Evolutionary conservation across 805 yeast species (phyloP).

Genomic region (Jamesozyma jinghongensis): DNA sequence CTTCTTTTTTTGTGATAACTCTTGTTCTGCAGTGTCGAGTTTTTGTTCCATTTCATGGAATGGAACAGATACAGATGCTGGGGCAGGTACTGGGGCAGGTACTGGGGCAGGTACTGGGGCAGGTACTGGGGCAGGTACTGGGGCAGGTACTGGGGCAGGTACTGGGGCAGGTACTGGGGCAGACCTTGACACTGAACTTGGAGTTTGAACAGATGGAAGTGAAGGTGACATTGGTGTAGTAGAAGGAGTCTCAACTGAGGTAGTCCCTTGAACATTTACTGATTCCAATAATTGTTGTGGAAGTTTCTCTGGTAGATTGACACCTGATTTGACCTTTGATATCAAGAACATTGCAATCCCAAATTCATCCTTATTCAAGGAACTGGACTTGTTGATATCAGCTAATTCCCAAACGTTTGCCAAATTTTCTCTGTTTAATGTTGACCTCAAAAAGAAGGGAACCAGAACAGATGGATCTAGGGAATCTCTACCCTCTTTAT

Average conservation of each 20-base stretch:
- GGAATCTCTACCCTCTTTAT: conserved; percentile 46
- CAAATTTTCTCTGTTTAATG: conserved; percentile 69
- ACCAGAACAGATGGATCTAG: conserved; percentile 78
- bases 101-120: no score
- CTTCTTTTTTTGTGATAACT: conserved; percentile 69
- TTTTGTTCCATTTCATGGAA: conserved; percentile 46
- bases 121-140: no score
- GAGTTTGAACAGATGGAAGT: background rate
- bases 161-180: no score
- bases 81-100: background rate
- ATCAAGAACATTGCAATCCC: conserved; percentile 89
- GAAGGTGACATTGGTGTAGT: background rate
- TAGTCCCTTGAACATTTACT: background rate
- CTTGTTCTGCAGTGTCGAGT: conserved; percentile 57
- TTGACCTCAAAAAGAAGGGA: conserved; percentile 77
- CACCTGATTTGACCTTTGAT: conserved; percentile 70
- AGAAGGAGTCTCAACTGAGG: background rate
- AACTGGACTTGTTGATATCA: conserved; percentile 76
- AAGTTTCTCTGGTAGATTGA: conserved; percentile 25
- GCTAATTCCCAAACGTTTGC: conserved; percentile 93
- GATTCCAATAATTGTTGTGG: conserved; percentile 18
- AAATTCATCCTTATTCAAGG: conserved; percentile 71
- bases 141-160: no score
- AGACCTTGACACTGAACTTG: no score
- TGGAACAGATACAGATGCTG: background rate